These are phyloP conservation scores for Auxenochlorella protothecoides DNA, from an alignment of 139 green algal genomes.

Conservation along the genomic window DNA sequence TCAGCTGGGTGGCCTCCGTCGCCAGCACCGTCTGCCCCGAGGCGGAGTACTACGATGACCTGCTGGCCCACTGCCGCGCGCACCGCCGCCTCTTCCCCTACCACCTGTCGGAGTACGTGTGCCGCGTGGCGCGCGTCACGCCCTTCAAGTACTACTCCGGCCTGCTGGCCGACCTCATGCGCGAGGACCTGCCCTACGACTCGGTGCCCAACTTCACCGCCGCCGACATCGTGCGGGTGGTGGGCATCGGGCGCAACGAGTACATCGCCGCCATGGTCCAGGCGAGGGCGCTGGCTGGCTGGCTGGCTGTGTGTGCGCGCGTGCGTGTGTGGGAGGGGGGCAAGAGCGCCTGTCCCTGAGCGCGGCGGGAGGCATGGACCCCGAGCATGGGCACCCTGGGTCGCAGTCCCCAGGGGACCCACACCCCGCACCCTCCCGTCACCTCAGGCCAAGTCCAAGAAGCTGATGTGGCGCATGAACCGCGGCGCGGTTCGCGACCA, in stretches of 20 bases:
- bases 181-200: slow-evolving; percentile 81
- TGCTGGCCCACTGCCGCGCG: slow-evolving; percentile 54
- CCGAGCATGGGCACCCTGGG: not conserved
- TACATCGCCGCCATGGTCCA: slow-evolving; percentile 88
- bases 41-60: slow-evolving; percentile 85
- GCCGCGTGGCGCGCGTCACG: slow-evolving; percentile 68
- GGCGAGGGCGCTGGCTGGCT: slow-evolving; percentile 17
- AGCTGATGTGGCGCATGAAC: slow-evolving; percentile 81
- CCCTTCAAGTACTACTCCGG: slow-evolving; percentile 85
- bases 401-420: not conserved
- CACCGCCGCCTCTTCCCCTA: slow-evolving; percentile 68
- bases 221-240: slow-evolving; percentile 66
- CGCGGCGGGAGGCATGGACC: too few species aligned
- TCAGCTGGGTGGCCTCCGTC: slow-evolving; percentile 49
- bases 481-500: slow-evolving; percentile 62
- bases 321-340: not conserved
- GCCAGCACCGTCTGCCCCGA: slow-evolving; percentile 55
- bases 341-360: not conserved
- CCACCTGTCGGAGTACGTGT: slow-evolving; percentile 76
- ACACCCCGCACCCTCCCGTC: not conserved
- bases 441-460: slow-evolving; percentile 39
- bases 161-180: slow-evolving; percentile 63
- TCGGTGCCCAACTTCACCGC: slow-evolving; percentile 91
- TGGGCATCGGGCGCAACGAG: slow-evolving; percentile 86
- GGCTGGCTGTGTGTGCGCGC: not conserved